phyloP scores from a whole-genome alignment of 352 stramenopile genomes.

The Phytophthora pisi region DNA sequence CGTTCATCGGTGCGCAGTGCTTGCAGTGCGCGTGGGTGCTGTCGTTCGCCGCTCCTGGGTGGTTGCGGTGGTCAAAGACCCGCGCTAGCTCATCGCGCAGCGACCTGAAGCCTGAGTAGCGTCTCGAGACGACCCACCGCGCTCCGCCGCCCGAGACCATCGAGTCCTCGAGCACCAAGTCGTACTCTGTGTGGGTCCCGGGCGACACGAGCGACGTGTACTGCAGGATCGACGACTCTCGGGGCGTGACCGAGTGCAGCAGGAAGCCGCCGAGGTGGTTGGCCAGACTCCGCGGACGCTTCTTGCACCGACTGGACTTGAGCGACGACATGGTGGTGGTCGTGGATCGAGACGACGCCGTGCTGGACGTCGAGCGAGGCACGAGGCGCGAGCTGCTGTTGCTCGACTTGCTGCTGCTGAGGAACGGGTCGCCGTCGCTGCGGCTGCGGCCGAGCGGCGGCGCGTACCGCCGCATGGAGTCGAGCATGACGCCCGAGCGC shows the following conservation, averaged over 20 bases:
- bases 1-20: slow-evolving; percentile 59
- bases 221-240: slow-evolving; percentile 53
- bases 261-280: slow-evolving; percentile 64
- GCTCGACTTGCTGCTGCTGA: slow-evolving; percentile 12
- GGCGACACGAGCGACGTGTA: slow-evolving; percentile 54
- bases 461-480: slow-evolving; percentile 22
- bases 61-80: slow-evolving; percentile 44
- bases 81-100: slow-evolving; percentile 60
- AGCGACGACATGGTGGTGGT: slow-evolving; percentile 21
- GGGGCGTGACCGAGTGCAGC: slow-evolving; percentile 65
- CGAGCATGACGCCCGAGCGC: slow-evolving; percentile 20
- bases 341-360: slow-evolving; percentile 18
- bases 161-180: slow-evolving; percentile 50
- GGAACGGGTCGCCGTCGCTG: slow-evolving; percentile 12
- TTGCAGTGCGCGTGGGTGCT: slow-evolving; percentile 53
- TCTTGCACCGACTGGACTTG: slow-evolving; percentile 20
- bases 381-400: not conserved
- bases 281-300: slow-evolving; percentile 25
- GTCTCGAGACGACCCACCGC: slow-evolving; percentile 67
- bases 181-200: slow-evolving; percentile 69
- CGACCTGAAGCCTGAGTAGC: slow-evolving; percentile 71
- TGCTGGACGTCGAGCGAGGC: slow-evolving; percentile 24
- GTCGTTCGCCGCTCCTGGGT: slow-evolving; percentile 14
- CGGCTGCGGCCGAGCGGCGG: slow-evolving; percentile 20
- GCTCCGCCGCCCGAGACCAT: slow-evolving; percentile 25